phyloP scores from a whole-genome alignment of 495 filamentous ascomycete species.

The Penicillium verhagenii region DNA sequence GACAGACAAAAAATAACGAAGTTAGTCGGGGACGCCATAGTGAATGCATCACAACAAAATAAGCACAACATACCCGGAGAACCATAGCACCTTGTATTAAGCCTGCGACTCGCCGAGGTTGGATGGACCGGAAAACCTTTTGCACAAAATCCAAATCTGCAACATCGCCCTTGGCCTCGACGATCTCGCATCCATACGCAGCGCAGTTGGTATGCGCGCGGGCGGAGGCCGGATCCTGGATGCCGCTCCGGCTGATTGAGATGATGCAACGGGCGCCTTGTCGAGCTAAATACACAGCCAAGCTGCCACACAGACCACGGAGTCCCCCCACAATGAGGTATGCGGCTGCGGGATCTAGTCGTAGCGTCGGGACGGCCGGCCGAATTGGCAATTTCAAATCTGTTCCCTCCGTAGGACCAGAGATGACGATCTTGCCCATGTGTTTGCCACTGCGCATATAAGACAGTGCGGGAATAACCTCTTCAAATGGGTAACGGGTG shows the following conservation, averaged over 20 bases:
- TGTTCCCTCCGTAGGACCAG: background rate
- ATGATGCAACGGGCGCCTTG: conserved; percentile 27
- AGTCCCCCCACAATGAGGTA: conserved; percentile 42
- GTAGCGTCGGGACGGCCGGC: background rate
- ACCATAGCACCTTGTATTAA: no score
- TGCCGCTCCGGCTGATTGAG: conserved; percentile 5
- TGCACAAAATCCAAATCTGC: no score
- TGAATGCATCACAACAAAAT: no score
- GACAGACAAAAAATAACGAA: no score
- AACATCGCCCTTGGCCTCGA: no score
- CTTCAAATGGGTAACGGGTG: background rate
- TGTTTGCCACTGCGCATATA: background rate
- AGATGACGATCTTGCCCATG: background rate
- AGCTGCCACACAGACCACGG: conserved; percentile 31
- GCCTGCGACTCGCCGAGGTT: no score
- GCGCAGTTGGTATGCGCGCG: no score
- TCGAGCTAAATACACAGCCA: conserved; percentile 30
- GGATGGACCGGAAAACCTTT: no score
- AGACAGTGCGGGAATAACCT: background rate
- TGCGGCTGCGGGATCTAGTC: background rate
- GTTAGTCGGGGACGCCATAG: no score
- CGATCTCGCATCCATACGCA: no score
- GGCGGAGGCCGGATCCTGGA: background rate
- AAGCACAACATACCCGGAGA: no score
- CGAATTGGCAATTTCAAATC: background rate